These are phyloP conservation scores for Gnetum montanum DNA, from an alignment of 75 land plant genomes.

Conservation along the genomic window DNA sequence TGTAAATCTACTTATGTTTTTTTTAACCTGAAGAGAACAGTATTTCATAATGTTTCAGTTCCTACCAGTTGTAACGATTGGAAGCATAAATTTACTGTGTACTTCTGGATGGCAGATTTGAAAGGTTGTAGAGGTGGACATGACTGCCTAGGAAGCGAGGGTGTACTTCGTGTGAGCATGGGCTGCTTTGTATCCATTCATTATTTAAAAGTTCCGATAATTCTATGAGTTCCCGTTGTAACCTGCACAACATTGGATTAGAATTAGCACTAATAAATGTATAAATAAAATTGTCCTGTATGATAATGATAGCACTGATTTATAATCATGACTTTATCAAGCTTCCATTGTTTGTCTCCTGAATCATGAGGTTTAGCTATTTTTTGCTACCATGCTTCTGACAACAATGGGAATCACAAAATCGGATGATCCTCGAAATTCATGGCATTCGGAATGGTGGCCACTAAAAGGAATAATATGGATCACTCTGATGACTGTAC, in stretches of 20 bases:
- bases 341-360: no score
- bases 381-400: conserved; percentile 74
- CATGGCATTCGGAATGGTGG: conserved; percentile 96
- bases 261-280: no score
- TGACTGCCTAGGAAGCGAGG: conserved; percentile 66
- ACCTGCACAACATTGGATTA: no score
- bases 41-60: no score
- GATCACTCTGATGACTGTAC: conserved; percentile 35
- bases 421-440: conserved; percentile 31
- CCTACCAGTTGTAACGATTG: no score
- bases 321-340: no score
- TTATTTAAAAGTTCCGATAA: no score
- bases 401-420: conserved; percentile 69
- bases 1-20: neutral
- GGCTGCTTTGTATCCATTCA: conserved; percentile 85
- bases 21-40: no score
- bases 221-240: no score
- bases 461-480: conserved; percentile 54
- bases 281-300: no score
- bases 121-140: conserved; percentile 53
- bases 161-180: conserved; percentile 82
- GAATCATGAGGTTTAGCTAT: conserved; percentile 32
- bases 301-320: no score
- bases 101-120: conserved; percentile 63
- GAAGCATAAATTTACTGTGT: no score